These are phyloP conservation scores for barley (Hordeum vulgare) DNA, from an alignment of 176 grass and related monocot genomes.

Conservation along the genomic window MorexV3_pseudomolecules_assembly NC_058522.1:563498517-563499016, in stretches of 20 bases:
- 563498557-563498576: constrained; percentile 44
- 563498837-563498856: constrained; percentile 30
- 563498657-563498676: constrained; percentile 41
- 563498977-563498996: constrained; percentile 12
- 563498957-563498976: constrained; percentile 43
- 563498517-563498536: constrained; percentile 52
- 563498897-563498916: constrained; percentile 50
- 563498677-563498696: constrained; percentile 71
- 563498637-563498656: constrained; percentile 35
- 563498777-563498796: constrained; percentile 37
- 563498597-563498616: constrained; percentile 54
- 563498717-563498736: constrained; percentile 45
- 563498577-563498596: constrained; percentile 65
- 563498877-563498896: constrained; percentile 27
- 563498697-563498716: constrained; percentile 40
- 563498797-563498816: constrained; percentile 58
- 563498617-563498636: constrained; percentile 29
- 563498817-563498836: constrained; percentile 73
- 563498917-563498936: constrained; percentile 46
- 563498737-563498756: constrained; percentile 33
- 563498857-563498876: constrained; percentile 58
- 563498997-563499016: constrained; percentile 23
- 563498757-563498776: constrained; percentile 56
- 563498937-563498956: constrained; percentile 42
- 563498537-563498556: constrained; percentile 41